Percentiles rank a stretch among this genome's conserved stretches.
phyloP scores from a whole-genome alignment of 352 stramenopile genomes.

The Pythium phragmitis region DNA sequence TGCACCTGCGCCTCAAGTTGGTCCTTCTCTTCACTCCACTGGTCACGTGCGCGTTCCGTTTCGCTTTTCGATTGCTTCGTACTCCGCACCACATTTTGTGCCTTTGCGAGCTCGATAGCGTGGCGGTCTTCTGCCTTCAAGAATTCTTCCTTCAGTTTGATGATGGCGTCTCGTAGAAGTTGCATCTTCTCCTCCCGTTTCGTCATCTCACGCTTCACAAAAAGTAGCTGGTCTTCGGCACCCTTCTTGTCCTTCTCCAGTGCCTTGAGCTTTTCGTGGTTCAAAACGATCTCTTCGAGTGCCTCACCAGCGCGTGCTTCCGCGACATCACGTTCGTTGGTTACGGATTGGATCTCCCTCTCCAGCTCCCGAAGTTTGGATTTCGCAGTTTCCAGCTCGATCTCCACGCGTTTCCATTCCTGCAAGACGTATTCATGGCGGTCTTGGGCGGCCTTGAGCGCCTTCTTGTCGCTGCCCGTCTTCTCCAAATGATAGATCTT shows the following conservation, averaged over 20 bases:
- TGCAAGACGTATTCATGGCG: slow-evolving; percentile 62
- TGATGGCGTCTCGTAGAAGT: slow-evolving; percentile 72
- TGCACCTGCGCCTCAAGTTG: slow-evolving; percentile 51
- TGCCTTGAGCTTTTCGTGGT: slow-evolving; percentile 41
- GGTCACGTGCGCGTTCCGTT: slow-evolving; percentile 39
- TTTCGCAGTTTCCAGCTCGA: slow-evolving; percentile 45
- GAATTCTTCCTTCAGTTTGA: slow-evolving; percentile 89
- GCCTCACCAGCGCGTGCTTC: slow-evolving; percentile 79
- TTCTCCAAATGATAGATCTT: slow-evolving; percentile 67
- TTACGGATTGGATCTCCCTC: slow-evolving; percentile 44
- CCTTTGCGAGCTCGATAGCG: slow-evolving; percentile 65
- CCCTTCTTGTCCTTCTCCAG: slow-evolving; percentile 40
- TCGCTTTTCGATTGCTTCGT: slow-evolving; percentile 39
- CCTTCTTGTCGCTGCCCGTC: slow-evolving; percentile 53
- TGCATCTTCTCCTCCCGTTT: slow-evolving; percentile 69
- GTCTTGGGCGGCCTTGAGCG: slow-evolving; percentile 59
- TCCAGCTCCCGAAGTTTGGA: slow-evolving; percentile 64
- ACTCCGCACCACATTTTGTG: slow-evolving; percentile 45
- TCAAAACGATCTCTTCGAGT: slow-evolving; percentile 76
- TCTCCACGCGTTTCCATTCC: slow-evolving; percentile 74
- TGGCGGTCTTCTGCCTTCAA: slow-evolving; percentile 80
- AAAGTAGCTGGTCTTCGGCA: slow-evolving; percentile 46
- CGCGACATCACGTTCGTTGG: slow-evolving; percentile 64
- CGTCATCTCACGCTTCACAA: slow-evolving; percentile 39
- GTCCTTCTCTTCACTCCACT: slow-evolving; percentile 50